A percentile compares a stretch with the other conserved stretches of the same genome.
Evolutionary conservation across 306 rosid species (phyloP).

Genomic region (Begonia peltatifolia): DNA sequence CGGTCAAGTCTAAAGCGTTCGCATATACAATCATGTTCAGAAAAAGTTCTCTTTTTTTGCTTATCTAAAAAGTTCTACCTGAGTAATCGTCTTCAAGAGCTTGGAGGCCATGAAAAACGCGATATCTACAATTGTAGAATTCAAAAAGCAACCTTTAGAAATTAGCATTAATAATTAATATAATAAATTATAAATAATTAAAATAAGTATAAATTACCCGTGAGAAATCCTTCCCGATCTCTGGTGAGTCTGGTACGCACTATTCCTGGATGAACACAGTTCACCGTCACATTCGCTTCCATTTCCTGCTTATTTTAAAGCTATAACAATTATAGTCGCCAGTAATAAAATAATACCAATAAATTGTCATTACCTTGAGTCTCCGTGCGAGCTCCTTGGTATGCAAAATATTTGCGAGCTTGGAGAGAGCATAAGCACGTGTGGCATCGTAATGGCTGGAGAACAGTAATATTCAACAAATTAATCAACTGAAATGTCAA

Average conservation of each 20-base stretch:
- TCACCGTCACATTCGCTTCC: constrained; percentile 69
- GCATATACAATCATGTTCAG: no score
- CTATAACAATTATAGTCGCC: no score
- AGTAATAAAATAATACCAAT: no score
- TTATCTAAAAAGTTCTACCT: constrained; percentile 26
- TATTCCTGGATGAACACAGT: constrained; percentile 89
- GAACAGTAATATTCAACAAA: no score
- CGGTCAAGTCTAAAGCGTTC: no score
- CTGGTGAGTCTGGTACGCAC: constrained; percentile 83
- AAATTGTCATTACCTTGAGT: constrained; percentile 35
- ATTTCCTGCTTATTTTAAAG: constrained; percentile 59
- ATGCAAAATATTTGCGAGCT: constrained; percentile 91
- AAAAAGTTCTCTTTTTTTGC: no score
- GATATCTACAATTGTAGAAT: constrained; percentile 35
- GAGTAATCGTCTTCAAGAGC: constrained; percentile 81
- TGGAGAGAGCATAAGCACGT: constrained; percentile 98
- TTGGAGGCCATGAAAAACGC: constrained; percentile 73
- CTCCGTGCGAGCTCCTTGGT: constrained; percentile 60
- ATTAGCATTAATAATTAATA: no score
- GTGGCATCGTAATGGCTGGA: constrained; percentile 66
- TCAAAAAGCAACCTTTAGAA: no score
- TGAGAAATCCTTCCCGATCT: constrained; percentile 78
- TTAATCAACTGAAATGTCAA: no score
- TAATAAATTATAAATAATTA: not conserved
- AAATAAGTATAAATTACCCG: constrained; percentile 24